Base-by-base conservation (phyloP, 2,329 filamentous ascomycete species). In the Microsporum ferrugineum region DNA sequence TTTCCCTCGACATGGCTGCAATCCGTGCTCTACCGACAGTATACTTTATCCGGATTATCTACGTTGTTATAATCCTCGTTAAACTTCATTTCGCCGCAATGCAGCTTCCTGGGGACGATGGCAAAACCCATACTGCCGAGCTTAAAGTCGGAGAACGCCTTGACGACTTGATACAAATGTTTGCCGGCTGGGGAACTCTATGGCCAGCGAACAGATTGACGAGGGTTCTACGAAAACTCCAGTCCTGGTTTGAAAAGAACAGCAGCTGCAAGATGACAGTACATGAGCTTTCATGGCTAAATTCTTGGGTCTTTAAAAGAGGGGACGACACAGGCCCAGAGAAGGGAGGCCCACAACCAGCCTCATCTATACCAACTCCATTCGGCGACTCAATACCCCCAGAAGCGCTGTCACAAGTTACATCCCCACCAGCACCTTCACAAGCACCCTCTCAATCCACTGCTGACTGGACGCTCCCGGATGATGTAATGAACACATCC, bases 271-370 rank as follows among this genome's bases (percentile, higher is more conserved):
- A n/a, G 33, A 58, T 58, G 56, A 41, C 53, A 17, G 34, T 41
- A 41, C 56, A 43, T 58, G 33, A 58, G 43, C 56, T 58, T 43
- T 58, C 36, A 6, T 58, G 56, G 56, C 43, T 58, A n/a, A 58
- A 36, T 41, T 41, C 56, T 36, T 58, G 56, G 36, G 36, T 41
- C 29, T 58, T 58, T 43, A 29, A 29, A 17, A 31, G 27, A 10
- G 47, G 38, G 5, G 38, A 12, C 14, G 38, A 39, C 14, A 39
- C 38, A 39, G 8, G 38, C 8, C 27, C 27, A 43, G 56, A 58
- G n/a, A 36, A 36, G 29, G 23, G 41, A 7, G 7, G 41, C 36
- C 27, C n/a, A 27, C 31, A 34, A 12, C 38, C 53, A 36, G 34
- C 53, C 12, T 5, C 53, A n/a, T 38, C 38, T 41, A n/a, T 12